phyloP scores from a whole-genome alignment of 2,329 filamentous ascomycete genomes.

The Phialocephala sp. region DNA sequence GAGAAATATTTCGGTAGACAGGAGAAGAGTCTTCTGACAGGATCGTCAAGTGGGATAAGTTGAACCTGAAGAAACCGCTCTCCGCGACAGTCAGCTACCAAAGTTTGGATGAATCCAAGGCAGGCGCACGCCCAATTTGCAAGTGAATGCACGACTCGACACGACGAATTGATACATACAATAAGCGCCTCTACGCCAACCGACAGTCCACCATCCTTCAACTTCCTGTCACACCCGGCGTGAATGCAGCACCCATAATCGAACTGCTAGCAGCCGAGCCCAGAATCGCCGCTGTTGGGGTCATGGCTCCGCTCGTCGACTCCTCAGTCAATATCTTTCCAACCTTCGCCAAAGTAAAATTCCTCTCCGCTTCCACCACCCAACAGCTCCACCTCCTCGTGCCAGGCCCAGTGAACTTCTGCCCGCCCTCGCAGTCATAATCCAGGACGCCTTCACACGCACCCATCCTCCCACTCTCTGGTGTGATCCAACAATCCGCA shows the following conservation, averaged over 20 bases:
- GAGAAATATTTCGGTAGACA: too few relatives aligned
- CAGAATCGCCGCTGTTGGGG: not conserved
- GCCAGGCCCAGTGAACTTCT: slow-evolving; percentile 34
- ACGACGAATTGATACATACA: not conserved
- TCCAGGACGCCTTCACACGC: slow-evolving; percentile 30
- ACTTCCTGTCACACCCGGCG: slow-evolving; percentile 2
- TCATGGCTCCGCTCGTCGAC: not conserved
- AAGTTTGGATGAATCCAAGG: too few relatives aligned
- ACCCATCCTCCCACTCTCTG: slow-evolving; percentile 34
- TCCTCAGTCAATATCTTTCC: not conserved
- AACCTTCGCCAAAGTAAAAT: not conserved
- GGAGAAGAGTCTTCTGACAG: too few relatives aligned
- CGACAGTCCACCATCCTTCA: not conserved
- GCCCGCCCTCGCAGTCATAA: slow-evolving; percentile 29
- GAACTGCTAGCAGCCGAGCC: not conserved
- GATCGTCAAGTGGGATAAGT: too few relatives aligned
- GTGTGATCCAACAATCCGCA: slow-evolving; percentile 38
- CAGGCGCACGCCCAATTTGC: too few relatives aligned
- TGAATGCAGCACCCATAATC: slow-evolving; percentile 7
- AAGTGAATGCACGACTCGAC: not conserved
- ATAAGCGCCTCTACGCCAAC: not conserved
- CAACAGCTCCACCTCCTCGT: slow-evolving; percentile 36
- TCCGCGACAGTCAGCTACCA: too few relatives aligned
- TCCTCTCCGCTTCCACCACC: slow-evolving; percentile 17
- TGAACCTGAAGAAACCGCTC: too few relatives aligned